Percentiles rank a stretch among this genome's conserved stretches.
phyloP scores from a whole-genome alignment of 2,329 filamentous ascomycete species.

The Xylariaceae sp. region DNA sequence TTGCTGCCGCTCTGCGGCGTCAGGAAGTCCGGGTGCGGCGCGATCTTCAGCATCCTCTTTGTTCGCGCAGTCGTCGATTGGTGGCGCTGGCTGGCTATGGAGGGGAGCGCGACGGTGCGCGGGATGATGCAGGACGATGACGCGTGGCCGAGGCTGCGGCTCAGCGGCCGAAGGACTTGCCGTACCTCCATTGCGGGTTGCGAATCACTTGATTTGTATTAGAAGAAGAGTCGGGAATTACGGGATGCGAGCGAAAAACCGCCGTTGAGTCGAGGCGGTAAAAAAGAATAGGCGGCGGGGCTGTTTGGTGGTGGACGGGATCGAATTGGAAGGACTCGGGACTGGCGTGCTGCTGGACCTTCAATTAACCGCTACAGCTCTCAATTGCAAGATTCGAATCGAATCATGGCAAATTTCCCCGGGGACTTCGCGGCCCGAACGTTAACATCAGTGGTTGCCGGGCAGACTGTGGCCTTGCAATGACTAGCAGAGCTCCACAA shows the following conservation, averaged over 20 bases:
- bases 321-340: neutral
- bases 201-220: neutral
- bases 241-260: neutral
- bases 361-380: neutral
- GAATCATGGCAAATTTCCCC: neutral
- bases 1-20: slow-evolving; percentile 25
- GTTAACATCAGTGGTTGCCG: neutral
- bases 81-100: slow-evolving; percentile 37
- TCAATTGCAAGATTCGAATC: neutral
- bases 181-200: slow-evolving; percentile 27
- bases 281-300: neutral
- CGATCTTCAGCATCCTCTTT: slow-evolving; percentile 53
- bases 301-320: neutral
- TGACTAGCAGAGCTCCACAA: neutral
- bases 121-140: neutral
- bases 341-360: neutral
- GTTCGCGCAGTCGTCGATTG: slow-evolving; percentile 49
- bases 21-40: slow-evolving; percentile 57
- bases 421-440: neutral
- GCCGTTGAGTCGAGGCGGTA: neutral
- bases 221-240: neutral
- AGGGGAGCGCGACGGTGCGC: slow-evolving; percentile 3
- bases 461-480: neutral
- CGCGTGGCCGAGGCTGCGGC: slow-evolving; percentile 8
- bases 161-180: slow-evolving; percentile 25